Evolutionary conservation across 345 rosid species (phyloP).

Genomic region (Murraya koenigii): DNA sequence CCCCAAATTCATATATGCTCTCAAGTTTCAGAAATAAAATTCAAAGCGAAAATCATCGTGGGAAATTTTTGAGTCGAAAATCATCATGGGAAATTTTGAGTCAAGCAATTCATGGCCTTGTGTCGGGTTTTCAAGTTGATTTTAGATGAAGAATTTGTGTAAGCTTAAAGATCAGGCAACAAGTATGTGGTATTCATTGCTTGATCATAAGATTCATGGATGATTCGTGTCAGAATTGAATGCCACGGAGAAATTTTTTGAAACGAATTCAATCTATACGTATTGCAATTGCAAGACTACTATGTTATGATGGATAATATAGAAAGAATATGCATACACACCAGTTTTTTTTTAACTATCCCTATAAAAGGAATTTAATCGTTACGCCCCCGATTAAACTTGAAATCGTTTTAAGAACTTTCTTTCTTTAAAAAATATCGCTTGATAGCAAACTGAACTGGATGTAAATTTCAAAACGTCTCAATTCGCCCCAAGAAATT

Average conservation of each 20-base stretch:
- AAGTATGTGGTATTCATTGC: background rate
- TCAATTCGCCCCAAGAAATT: no score
- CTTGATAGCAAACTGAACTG: no score
- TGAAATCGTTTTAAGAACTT: no score
- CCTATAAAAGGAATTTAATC: no score
- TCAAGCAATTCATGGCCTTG: background rate
- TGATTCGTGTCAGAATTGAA: background rate
- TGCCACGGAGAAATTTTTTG: background rate
- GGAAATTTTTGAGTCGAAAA: slow-evolving; percentile 15
- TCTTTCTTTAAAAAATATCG: no score
- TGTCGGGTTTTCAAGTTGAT: slow-evolving; percentile 8
- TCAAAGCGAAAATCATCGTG: slow-evolving; percentile 31
- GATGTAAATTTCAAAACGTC: no score
- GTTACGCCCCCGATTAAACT: no score
- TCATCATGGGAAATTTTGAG: slow-evolving; percentile 18
- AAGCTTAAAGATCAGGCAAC: background rate
- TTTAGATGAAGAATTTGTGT: background rate
- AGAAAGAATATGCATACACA: background rate
- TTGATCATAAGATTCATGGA: background rate
- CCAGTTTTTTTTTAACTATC: no score
- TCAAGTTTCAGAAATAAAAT: slow-evolving; percentile 25
- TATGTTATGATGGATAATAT: background rate
- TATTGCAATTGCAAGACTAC: background rate
- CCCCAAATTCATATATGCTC: slow-evolving; percentile 8
- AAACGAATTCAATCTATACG: background rate